These are phyloP conservation scores for Xylariaceae sp. DNA, from an alignment of 2,329 filamentous ascomycete species.

Conservation along the genomic window DNA sequence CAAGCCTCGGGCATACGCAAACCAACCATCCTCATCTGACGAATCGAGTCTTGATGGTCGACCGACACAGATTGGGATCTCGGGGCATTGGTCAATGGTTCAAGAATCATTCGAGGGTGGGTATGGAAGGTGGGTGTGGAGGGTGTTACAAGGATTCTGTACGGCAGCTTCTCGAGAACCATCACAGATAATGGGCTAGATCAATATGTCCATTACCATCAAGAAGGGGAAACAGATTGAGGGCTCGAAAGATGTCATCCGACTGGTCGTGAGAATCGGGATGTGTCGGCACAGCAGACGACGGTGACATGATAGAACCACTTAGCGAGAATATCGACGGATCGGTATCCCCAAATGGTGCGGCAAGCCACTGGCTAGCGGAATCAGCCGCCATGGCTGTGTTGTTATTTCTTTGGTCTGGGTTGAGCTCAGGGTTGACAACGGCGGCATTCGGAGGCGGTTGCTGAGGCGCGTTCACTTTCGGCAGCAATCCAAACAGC, in stretches of 20 bases:
- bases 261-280: slow-evolving; percentile 30
- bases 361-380: not conserved
- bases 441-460: not conserved
- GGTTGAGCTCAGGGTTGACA: not conserved
- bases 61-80: too few relatives aligned
- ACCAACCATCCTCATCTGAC: too few relatives aligned
- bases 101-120: too few relatives aligned
- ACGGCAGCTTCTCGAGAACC: too few relatives aligned
- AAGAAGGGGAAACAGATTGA: slow-evolving; percentile 49
- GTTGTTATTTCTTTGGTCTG: not conserved
- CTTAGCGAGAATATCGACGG: slow-evolving; percentile 20
- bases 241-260: slow-evolving; percentile 37
- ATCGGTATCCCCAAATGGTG: slow-evolving; percentile 12
- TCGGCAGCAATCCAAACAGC: slow-evolving; percentile 46
- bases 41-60: too few relatives aligned
- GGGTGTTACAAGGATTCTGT: too few relatives aligned
- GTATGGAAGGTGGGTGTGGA: too few relatives aligned
- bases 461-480: slow-evolving; percentile 7
- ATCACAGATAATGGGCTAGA: slow-evolving; percentile 36
- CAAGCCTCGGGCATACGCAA: too few relatives aligned
- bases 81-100: too few relatives aligned
- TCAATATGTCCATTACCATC: slow-evolving; percentile 51
- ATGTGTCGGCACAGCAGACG: slow-evolving; percentile 15
- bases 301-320: slow-evolving; percentile 8
- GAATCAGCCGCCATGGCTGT: not conserved